phyloP scores from a whole-genome alignment of 495 filamentous ascomycete genomes.

The Massariosphaeria phaeospora region DNA sequence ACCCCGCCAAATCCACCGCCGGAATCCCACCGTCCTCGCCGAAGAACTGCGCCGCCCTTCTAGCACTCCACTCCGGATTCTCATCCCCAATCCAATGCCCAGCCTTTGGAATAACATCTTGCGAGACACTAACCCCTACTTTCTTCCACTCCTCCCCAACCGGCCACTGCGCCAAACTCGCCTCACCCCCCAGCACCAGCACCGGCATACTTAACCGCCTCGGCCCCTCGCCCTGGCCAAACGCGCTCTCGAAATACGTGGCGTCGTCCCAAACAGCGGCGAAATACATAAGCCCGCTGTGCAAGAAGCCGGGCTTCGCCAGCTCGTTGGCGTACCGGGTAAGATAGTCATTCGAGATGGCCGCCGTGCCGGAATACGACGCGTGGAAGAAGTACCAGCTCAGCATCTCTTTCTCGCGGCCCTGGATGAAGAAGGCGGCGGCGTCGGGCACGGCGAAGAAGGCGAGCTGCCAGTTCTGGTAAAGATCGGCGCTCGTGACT shows the following conservation, averaged over 20 bases:
- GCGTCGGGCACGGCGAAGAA: conserved; percentile 46
- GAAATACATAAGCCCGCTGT: conserved; percentile 22
- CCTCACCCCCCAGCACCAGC: conserved; percentile 31
- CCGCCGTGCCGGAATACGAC: conserved; percentile 30
- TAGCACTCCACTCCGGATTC: conserved; percentile 22
- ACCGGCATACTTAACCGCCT: conserved; percentile 23
- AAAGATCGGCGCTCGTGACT: conserved; percentile 37
- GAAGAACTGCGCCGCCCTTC: conserved; percentile 19
- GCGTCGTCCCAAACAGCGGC: conserved; percentile 13
- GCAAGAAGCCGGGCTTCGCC: conserved; percentile 30
- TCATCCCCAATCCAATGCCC: conserved; percentile 34
- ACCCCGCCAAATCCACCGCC: conserved; percentile 1
- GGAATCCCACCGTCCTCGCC: conserved; percentile 8
- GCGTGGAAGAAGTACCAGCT: conserved; percentile 46
- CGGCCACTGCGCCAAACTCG: conserved; percentile 12
- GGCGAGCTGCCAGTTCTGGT: conserved; percentile 44
- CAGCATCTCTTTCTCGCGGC: conserved; percentile 41
- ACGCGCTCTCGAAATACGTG: conserved; percentile 18
- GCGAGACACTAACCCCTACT: conserved; percentile 7
- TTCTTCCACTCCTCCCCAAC: neutral
- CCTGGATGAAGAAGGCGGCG: conserved; percentile 42
- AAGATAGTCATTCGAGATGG: conserved; percentile 20
- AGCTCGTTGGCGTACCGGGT: conserved; percentile 23
- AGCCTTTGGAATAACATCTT: conserved; percentile 23
- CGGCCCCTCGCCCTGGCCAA: neutral